These are phyloP conservation scores for Sclerotinia spermophila DNA, from an alignment of 2,329 filamentous ascomycete genomes.

Conservation along the genomic window DNA sequence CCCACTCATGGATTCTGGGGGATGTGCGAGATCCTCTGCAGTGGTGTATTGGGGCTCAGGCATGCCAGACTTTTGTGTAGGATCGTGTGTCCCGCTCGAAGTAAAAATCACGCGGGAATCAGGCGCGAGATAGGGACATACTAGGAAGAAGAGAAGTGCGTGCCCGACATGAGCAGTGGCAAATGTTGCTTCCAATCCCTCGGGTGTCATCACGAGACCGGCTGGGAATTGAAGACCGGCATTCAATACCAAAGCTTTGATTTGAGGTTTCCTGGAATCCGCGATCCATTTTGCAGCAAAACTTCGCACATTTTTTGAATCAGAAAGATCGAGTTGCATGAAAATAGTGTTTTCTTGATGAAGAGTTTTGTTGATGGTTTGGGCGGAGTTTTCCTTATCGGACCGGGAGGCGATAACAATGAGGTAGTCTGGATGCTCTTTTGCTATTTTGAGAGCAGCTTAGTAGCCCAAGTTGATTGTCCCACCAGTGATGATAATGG, in stretches of 20 bases:
- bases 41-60: constrained; percentile 40
- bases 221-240: constrained; percentile 44
- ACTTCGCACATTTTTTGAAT: constrained; percentile 36
- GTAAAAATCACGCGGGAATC: constrained; percentile 45
- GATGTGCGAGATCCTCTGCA: constrained; percentile 46
- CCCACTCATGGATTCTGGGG: constrained; percentile 22
- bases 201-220: constrained; percentile 37
- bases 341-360: constrained; percentile 43
- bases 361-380: constrained; percentile 42
- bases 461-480: constrained; percentile 45
- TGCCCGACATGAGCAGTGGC: constrained; percentile 50
- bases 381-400: constrained; percentile 31
- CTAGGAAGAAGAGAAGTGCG: constrained; percentile 47
- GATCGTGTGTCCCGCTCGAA: constrained; percentile 47
- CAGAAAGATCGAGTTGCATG: constrained; percentile 35
- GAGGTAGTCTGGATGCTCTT: constrained; percentile 39
- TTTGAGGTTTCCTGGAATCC: constrained; percentile 36
- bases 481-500: constrained; percentile 46
- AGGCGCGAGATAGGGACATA: constrained; percentile 41
- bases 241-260: constrained; percentile 47
- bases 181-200: constrained; percentile 48
- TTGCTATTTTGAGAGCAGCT: constrained; percentile 41
- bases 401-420: constrained; percentile 45
- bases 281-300: constrained; percentile 22
- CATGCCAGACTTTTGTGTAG: constrained; percentile 36